Percentiles rank a stretch among this genome's conserved stretches.
Evolutionary conservation across 2,329 filamentous ascomycete species (phyloP).

Genomic region (Aspergillus flavus): DNA sequence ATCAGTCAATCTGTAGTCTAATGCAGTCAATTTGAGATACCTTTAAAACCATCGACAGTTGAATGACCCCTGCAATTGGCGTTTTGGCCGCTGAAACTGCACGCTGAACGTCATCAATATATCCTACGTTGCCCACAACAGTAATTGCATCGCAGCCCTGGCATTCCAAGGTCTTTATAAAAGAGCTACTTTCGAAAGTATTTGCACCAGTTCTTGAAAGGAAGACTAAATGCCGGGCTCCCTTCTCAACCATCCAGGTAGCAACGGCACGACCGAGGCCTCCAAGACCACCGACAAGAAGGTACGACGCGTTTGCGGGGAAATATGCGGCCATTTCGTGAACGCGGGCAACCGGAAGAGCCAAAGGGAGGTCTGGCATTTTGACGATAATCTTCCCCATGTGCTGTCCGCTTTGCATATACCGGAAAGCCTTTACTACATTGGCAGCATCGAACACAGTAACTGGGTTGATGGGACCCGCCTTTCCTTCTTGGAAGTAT

Average conservation of each 20-base stretch:
- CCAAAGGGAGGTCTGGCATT: conserved; percentile 11
- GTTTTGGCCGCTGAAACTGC: conserved; percentile 15
- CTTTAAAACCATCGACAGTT: conserved; percentile 18
- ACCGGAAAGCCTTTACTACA: conserved; percentile 45
- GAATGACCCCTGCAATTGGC: conserved; percentile 26
- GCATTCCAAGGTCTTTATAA: conserved; percentile 26
- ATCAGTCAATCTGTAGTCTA: conserved; percentile 3
- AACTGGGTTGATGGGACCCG: conserved; percentile 23
- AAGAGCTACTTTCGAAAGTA: conserved; percentile 12
- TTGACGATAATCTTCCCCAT: conserved; percentile 48
- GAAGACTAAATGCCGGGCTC: conserved; percentile 39
- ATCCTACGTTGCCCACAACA: conserved; percentile 24
- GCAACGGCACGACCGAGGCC: conserved; percentile 41
- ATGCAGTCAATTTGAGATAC: not conserved
- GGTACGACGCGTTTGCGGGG: conserved; percentile 25
- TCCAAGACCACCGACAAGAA: conserved; percentile 46
- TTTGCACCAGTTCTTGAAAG: conserved; percentile 32
- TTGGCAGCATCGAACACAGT: conserved; percentile 26
- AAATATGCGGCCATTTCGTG: conserved; percentile 12
- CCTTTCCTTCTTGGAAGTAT: conserved; percentile 9
- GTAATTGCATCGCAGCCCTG: conserved; percentile 24
- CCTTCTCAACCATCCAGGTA: conserved; percentile 38
- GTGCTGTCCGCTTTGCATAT: conserved; percentile 48
- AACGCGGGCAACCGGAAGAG: not conserved
- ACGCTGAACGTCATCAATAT: conserved; percentile 20